Conservation (phyloP, 129 eudicot species). For the Scalesia atractyloides region DNA sequence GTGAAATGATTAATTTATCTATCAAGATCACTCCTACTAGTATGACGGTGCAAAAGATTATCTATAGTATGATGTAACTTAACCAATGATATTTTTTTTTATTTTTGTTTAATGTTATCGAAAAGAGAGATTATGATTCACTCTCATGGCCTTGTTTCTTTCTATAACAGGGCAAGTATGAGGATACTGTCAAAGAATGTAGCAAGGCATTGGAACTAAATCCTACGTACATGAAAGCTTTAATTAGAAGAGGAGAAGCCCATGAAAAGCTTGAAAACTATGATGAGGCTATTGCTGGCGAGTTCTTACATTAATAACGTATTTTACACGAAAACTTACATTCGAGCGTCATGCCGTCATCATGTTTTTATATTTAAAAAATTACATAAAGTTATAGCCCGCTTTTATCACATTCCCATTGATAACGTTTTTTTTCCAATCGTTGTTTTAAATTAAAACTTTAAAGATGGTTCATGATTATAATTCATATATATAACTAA, state of each 20-base stretch:
- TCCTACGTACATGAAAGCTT: conserved; percentile 71
- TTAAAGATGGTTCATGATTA: not conserved
- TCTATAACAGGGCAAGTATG: conserved; percentile 57
- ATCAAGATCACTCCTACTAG: too few relatives aligned
- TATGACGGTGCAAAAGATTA: too few relatives aligned
- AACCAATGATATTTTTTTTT: not conserved
- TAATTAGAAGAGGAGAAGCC: conserved; percentile 83
- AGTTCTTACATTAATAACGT: not conserved
- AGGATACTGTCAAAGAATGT: conserved; percentile 82
- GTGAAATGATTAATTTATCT: too few relatives aligned
- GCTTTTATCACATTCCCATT: not conserved
- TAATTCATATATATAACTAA: not conserved
- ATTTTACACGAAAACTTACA: not conserved
- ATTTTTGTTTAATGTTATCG: not conserved
- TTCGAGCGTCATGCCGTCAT: not conserved
- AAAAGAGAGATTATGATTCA: not conserved
- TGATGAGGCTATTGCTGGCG: conserved; percentile 91
- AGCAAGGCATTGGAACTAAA: conserved; percentile 85
- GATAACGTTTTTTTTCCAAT: not conserved
- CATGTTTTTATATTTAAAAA: not conserved
- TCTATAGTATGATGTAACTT: not conserved
- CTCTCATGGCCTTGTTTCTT: not conserved
- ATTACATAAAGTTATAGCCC: not conserved
- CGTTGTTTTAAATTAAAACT: not conserved
- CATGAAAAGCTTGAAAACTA: conserved; percentile 85